Evolutionary conservation across 148 eudicot genomes (phyloP).

Genomic region (Euryodendron excelsum): DNA sequence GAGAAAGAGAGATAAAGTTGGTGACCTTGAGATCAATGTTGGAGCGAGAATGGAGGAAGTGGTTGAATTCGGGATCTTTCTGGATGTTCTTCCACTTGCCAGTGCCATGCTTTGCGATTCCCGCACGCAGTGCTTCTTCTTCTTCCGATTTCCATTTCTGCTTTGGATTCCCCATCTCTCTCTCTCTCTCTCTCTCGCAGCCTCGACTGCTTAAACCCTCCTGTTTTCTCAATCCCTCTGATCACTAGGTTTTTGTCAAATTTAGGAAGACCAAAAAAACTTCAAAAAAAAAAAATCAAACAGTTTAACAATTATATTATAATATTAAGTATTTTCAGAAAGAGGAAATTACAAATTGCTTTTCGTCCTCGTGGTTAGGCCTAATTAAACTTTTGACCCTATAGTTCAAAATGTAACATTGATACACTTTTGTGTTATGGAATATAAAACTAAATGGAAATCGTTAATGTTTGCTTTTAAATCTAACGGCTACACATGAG

Average conservation of each 20-base stretch:
- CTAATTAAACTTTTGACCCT: background rate
- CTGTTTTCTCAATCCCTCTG: background rate
- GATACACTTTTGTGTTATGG: no score
- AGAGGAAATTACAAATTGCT: background rate
- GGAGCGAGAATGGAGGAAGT: conserved; percentile 65
- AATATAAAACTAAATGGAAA: no score
- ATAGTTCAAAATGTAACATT: no score
- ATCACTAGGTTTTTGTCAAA: background rate
- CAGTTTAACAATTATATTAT: background rate
- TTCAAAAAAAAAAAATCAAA: background rate
- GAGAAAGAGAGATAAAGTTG: background rate
- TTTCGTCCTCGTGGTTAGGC: background rate
- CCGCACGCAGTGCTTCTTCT: conserved; percentile 80
- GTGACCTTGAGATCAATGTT: conserved; percentile 90
- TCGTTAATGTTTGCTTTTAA: no score
- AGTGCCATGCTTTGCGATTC: conserved; percentile 75
- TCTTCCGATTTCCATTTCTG: conserved; percentile 97
- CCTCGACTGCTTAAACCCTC: conserved; percentile 1
- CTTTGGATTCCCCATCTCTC: conserved; percentile 84
- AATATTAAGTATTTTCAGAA: background rate
- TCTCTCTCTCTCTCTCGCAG: background rate
- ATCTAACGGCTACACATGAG: no score
- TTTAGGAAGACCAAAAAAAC: background rate
- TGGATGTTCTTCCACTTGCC: conserved; percentile 93
- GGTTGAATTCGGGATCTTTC: conserved; percentile 71